A percentile compares a stretch with the other conserved stretches of the same genome.
Evolutionary conservation across 345 rosid genomes (phyloP).

Genomic region (Nasturtium officinale): DNA sequence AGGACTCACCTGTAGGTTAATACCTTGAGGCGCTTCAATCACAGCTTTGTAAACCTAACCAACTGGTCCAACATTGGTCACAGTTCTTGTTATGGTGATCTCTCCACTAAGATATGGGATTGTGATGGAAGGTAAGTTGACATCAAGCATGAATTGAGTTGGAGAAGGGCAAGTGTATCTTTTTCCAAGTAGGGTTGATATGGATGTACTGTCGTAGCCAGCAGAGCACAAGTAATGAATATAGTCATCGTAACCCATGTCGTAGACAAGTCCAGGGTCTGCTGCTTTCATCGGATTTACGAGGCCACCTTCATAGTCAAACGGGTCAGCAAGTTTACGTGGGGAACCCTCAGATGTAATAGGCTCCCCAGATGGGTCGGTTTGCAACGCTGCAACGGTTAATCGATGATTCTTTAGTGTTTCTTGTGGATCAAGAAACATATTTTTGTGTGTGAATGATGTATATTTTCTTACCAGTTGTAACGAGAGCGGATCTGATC

Average conservation of each 20-base stretch:
- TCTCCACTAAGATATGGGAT: constrained; percentile 57
- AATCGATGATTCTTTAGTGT: not conserved
- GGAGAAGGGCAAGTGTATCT: constrained; percentile 52
- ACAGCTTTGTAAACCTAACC: constrained; percentile 53
- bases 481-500: constrained; percentile 63
- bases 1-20: constrained; percentile 54
- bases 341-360: constrained; percentile 61
- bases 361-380: constrained; percentile 52
- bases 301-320: constrained; percentile 71
- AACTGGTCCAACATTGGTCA: constrained; percentile 65
- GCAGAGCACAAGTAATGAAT: constrained; percentile 56
- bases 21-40: constrained; percentile 58
- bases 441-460: not conserved
- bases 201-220: constrained; percentile 58
- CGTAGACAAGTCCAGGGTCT: constrained; percentile 65
- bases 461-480: constrained; percentile 47
- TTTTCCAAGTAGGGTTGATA: constrained; percentile 51
- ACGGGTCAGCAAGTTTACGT: constrained; percentile 60
- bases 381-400: constrained; percentile 48
- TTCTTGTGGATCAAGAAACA: constrained; percentile 3
- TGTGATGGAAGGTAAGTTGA: constrained; percentile 70
- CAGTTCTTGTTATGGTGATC: constrained; percentile 56
- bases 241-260: constrained; percentile 52
- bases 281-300: constrained; percentile 58
- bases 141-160: constrained; percentile 49